Evolutionary conservation across 805 yeast genomes (phyloP).

Genomic region (Schizosaccharomyces lindneri): DNA sequence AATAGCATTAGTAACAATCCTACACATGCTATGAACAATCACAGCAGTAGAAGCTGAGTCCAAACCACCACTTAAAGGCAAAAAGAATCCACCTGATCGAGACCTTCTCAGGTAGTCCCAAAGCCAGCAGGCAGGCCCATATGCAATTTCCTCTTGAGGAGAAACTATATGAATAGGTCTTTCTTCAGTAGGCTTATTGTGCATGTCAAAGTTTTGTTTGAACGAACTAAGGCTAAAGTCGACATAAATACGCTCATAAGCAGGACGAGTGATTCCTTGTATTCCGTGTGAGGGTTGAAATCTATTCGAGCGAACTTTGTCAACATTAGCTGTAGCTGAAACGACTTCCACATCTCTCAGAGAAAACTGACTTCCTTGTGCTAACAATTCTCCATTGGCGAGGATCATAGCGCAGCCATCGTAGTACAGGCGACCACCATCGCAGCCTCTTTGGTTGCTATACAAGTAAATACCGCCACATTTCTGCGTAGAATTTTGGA

Average conservation of each 20-base stretch:
- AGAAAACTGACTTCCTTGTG: conserved; percentile 82
- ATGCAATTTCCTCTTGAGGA: conserved; percentile 90
- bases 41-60: conserved; percentile 95
- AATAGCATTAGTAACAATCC: conserved; percentile 51
- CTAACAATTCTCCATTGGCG: conserved; percentile 73
- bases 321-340: conserved; percentile 82
- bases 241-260: conserved; percentile 31
- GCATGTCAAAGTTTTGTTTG: conserved; percentile 32
- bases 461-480: conserved; percentile 92
- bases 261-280: conserved; percentile 25
- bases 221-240: conserved; percentile 35
- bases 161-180: conserved; percentile 33
- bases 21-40: conserved; percentile 83
- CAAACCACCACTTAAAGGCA: conserved; percentile 91
- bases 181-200: conserved; percentile 30
- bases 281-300: conserved; percentile 49
- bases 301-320: conserved; percentile 69
- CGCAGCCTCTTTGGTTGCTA: conserved; percentile 92
- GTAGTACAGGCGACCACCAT: conserved; percentile 87
- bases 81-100: conserved; percentile 68
- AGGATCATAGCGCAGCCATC: conserved; percentile 94
- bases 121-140: conserved; percentile 98
- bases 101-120: conserved; percentile 95
- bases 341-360: conserved; percentile 81
- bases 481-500: conserved; percentile 76